Evolutionary conservation across 306 rosid genomes (phyloP), one percentile per base, ranked within the genome.

Genomic region (Cyamopsis tetragonoloba): DNA sequence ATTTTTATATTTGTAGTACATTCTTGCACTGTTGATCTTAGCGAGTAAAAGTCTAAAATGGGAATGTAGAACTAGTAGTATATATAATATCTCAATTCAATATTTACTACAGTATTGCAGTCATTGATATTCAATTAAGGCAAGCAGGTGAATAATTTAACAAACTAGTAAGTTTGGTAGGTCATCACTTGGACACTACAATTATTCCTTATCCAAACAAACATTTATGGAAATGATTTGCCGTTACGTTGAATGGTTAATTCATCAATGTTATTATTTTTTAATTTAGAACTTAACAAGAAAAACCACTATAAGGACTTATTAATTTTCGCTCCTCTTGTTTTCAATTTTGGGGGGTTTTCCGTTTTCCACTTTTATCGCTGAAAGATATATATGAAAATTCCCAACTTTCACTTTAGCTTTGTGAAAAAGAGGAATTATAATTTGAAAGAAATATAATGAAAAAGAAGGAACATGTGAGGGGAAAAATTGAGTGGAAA

Each of bases 401-500:
- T 42, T 54, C 70, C 49, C 27, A 13, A 15, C 78, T 55, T 62
- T 68, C 49, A 62, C 76, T 69, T 79, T 79, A 24, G 14, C 83
- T 68, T 67, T 67, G 62, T 20, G 14, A 61, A 26, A 43, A 5
- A 58, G n/a, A n/a, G n/a, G n/a, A 58, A 44, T 54, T 68, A 68
- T 34, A 62, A 66, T 57, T 27, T 39, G 6, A 19, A 55, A 15
- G 42, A 63, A 56, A 65, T 65, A 49, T n/a, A n/a, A n/a, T n/a
- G 47, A 4, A 66, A 65, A 78, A 56, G 8, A 49, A 61, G 35
- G 42, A 42, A 42, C 49, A 69, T 41, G 67, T 77, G 72, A 46
- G 49, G 2, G 63, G 71, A 66, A 61, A 61, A 42, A 24, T 14
- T 49, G 55, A 47, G 43, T 44, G 20, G 56, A 15, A 38, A 77